Base-by-base conservation (phyloP, 768 basidiomycete species). In the Cystofilobasidium capitatum region DNA sequence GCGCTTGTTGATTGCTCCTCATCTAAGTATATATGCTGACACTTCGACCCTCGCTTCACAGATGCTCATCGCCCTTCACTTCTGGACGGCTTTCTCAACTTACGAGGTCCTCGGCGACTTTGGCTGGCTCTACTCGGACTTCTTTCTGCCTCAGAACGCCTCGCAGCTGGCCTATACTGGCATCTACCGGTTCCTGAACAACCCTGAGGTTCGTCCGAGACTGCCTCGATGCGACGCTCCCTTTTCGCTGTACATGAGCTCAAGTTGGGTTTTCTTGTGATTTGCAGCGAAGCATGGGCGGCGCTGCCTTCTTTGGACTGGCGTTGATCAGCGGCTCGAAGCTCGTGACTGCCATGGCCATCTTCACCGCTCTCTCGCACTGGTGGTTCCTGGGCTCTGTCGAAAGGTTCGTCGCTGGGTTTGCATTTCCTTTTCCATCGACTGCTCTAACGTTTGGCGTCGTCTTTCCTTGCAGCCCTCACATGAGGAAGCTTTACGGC, bases 121-220 rank as follows among this genome's bases (percentile, higher is more conserved):
- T 74, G 96, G 96, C 31, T 99, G 96, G 96, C 93, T 97, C 79
- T 99, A 96, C 72, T 92, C 91, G 29, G 91, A 94, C 78, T 94
- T 94, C 79, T 93, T 93, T 81, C 87, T 93, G 22, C 72, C 75
- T 79, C 90, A 94, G 73, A 88, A 91, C 70, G 93, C 94, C 4
- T 79, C 88, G 0, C 84, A 89, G 69, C 80, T 98, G 12, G 91
- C 93, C 68, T 98, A 98, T 76, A 93, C 91, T 62, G 96, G 96
- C 37, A 97, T 99, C 71, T 99, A 94, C 78, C 85, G 94, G 85
- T 91, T 73, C 59, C 79, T 72, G 31, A 69, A 69, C 35, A 29
- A 45, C 42, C 66, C 66, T 3, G 66, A 59, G n/a, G n/a, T n/a
- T n/a, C n/a, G n/a, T n/a, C n/a, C n/a, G n/a, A 29, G 26, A n/a